Evolutionary conservation across 352 stramenopile species (phyloP), one percentile per base, ranked within the genome.

Genomic region (Phytophthora tentaculata): DNA sequence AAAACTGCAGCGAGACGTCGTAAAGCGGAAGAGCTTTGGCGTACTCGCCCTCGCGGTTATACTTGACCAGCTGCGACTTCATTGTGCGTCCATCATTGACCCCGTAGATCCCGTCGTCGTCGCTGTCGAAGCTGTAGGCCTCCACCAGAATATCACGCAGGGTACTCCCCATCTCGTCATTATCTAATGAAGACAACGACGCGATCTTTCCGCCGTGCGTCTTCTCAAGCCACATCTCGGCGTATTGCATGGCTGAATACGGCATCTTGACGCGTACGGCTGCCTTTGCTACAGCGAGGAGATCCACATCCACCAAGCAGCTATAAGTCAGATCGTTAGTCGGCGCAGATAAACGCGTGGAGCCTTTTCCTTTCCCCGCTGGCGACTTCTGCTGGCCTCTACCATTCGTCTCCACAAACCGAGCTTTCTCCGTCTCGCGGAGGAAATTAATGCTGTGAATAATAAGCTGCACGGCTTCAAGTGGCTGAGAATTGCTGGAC

Each of bases 181-280:
- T 71, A 8, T 48, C 56, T 19, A 73, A 49, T 1, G 59, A 67
- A 23, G 72, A 80, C 19, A 89, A 35, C 26, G 73, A 74, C 0
- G 79, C 79, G 0, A 91, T 63, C 48, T 77, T 78, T 0, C 78
- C 79, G 3, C 81, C 85, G 19, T 91, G 51, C 4, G 73, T 70
- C 13, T 76, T 69, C 69, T 96, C 89, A 5, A 96, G 62, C 81
- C 86, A 94, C 86, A 94, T 90, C 60, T 96, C 89, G n/a, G 92
- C 83, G 56, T 91, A 96, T 55, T 96, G 89, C 84, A 96, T 94
- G 1, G 89, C 86, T 19, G 88, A 94, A 50, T 93, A 96, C 8
- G 89, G 89, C 86, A 96, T 95, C 48, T 96, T 90, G 4, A 89
- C 84, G 9, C 63, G 63, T 16, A 94, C 73, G 4, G 89, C 83